Evolutionary conservation across 257 asterid species (phyloP).

Genomic region (Nicotiana noctiflora): DNA sequence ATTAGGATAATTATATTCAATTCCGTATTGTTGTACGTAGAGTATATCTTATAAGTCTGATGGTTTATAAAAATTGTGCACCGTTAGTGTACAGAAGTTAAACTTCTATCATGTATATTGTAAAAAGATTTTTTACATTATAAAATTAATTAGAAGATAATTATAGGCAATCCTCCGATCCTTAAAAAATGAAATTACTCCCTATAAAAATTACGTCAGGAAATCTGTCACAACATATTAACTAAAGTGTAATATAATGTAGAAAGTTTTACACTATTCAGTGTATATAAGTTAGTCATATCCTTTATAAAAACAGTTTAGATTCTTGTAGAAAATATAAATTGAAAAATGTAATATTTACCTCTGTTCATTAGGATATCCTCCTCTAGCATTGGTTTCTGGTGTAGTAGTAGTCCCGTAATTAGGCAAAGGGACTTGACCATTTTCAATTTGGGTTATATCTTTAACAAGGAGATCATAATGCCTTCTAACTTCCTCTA

Average conservation of each 20-base stretch:
- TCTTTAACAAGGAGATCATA: conserved; percentile 34
- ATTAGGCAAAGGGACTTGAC: conserved; percentile 28
- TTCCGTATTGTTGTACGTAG: too few species aligned
- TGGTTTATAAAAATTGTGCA: not conserved
- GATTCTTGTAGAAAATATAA: not conserved
- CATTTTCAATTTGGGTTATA: conserved; percentile 32
- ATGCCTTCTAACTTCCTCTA: conserved; percentile 38
- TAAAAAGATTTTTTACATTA: too few species aligned
- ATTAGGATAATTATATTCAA: not conserved
- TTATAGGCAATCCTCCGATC: too few species aligned
- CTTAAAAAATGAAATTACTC: not conserved
- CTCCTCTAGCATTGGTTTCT: conserved; percentile 16
- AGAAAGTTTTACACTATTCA: not conserved
- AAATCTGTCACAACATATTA: not conserved
- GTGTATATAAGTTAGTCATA: not conserved
- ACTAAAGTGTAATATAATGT: not conserved
- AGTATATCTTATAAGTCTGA: not conserved
- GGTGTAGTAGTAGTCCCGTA: conserved; percentile 14
- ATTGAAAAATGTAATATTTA: not conserved
- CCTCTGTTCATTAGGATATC: conserved; percentile 30
- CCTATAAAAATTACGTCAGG: not conserved
- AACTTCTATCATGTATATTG: too few species aligned
- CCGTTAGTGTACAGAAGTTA: not conserved
- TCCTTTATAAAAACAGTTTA: not conserved
- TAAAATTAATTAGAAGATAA: too few species aligned